phyloP scores from a whole-genome alignment of 2,329 filamentous ascomycete genomes.

The Hypomyces rosellus region DNA sequence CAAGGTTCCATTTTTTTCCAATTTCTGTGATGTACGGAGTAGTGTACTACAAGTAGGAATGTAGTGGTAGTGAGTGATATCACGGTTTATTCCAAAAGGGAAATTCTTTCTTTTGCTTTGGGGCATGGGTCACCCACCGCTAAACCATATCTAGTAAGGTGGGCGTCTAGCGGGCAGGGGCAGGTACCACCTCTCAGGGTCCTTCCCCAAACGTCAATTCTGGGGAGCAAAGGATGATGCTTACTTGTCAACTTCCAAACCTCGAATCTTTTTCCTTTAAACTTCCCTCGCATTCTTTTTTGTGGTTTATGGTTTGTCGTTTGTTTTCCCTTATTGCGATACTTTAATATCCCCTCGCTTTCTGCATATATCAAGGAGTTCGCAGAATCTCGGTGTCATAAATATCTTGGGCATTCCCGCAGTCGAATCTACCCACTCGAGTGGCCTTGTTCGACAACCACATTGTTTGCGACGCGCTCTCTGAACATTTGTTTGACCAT shows the following conservation, averaged over 20 bases:
- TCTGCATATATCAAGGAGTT: neutral
- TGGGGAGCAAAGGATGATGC: slow-evolving; percentile 10
- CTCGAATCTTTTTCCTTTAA: neutral
- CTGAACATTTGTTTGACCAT: slow-evolving; percentile 35
- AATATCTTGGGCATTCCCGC: neutral
- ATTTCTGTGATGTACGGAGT: neutral
- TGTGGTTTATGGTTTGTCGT: neutral
- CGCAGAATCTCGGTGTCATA: neutral
- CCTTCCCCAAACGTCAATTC: slow-evolving; percentile 10
- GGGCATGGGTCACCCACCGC: too few relatives aligned
- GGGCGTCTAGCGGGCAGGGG: too few relatives aligned
- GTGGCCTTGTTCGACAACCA: neutral
- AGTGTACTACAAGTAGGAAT: neutral
- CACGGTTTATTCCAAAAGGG: too few relatives aligned
- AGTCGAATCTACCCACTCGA: neutral
- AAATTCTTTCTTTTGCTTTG: too few relatives aligned
- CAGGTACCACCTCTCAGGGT: slow-evolving; percentile 4
- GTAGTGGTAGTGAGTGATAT: too few relatives aligned
- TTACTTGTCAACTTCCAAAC: slow-evolving; percentile 10
- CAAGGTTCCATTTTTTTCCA: neutral
- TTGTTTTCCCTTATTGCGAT: neutral
- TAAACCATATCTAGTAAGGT: too few relatives aligned
- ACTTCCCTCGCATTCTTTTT: neutral
- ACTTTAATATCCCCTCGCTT: neutral
- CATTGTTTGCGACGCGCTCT: neutral